Percentiles rank a stretch among this genome's conserved stretches.
These are phyloP conservation scores for Fusarium transvaalense DNA, from an alignment of 2,329 filamentous ascomycete genomes.

Conservation along the genomic window DNA sequence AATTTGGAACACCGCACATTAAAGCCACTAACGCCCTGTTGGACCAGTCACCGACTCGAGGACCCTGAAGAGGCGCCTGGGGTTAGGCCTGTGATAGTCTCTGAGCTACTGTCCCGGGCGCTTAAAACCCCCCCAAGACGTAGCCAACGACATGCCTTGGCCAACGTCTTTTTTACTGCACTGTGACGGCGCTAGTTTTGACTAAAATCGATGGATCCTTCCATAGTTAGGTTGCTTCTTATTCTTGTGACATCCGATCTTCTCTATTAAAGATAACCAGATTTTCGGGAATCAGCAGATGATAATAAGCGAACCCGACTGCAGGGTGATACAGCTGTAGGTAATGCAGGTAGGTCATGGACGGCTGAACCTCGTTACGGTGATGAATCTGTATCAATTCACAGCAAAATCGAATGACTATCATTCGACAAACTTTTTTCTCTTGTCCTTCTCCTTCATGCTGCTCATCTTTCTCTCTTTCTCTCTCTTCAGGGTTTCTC, in stretches of 20 bases:
- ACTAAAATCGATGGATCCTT: slow-evolving; percentile 12
- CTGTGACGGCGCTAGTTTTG: slow-evolving; percentile 48
- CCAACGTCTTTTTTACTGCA: slow-evolving; percentile 41
- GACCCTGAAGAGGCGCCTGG: slow-evolving; percentile 31
- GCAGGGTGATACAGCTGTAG: background rate
- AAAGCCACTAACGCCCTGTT: slow-evolving; percentile 34
- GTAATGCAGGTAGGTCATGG: slow-evolving; percentile 5
- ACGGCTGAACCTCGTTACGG: slow-evolving; percentile 32
- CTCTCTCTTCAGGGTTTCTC: background rate
- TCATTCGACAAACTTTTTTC: slow-evolving; percentile 26
- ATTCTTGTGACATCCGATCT: slow-evolving; percentile 5
- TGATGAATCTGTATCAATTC: slow-evolving; percentile 10
- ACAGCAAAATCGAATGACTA: slow-evolving; percentile 38
- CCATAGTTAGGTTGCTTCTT: slow-evolving; percentile 2
- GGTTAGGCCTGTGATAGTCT: slow-evolving; percentile 15
- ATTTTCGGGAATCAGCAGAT: slow-evolving; percentile 24
- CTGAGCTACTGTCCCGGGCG: slow-evolving; percentile 31
- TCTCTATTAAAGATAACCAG: slow-evolving; percentile 2
- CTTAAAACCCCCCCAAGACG: slow-evolving; percentile 36
- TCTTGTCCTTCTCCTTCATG: background rate
- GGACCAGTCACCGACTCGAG: slow-evolving; percentile 10
- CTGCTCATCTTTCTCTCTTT: slow-evolving; percentile 7
- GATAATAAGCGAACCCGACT: slow-evolving; percentile 8
- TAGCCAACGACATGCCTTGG: slow-evolving; percentile 40
- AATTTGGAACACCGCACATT: slow-evolving; percentile 46